Base-by-base conservation (phyloP, 1,284 basidiomycete genomes). In the Pascua guehoae region DNA sequence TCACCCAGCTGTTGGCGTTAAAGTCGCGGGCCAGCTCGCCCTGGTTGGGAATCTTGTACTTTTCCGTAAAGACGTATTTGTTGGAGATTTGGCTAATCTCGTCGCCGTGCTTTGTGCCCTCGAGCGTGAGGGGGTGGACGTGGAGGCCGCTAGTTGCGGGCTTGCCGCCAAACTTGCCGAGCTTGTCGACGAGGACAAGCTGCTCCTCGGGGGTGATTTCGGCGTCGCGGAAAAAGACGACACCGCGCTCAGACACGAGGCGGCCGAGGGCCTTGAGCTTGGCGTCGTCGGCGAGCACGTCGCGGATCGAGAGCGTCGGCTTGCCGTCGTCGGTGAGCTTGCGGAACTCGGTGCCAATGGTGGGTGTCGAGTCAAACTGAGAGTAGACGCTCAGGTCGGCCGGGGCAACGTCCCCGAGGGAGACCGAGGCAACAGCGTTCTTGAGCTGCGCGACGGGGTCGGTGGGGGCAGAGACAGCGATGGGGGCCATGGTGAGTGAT, bases 171-270 rank as follows among this genome's bases (percentile, higher is more conserved):
- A 84, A 76, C 49, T 44, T 73, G 7, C 85, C 85, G 16, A 88
- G 70, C 16, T 78, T 75, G 41, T 77, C 69, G 9, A 74, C 79
- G 47, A 84, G 78, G 47, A 63, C 57, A 58, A 77, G 78, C 66
- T 82, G 79, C 54, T 82, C 73, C 2, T 74, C 74, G 18, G 81
- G 61, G 7, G 73, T 75, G 53, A 83, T 61, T 48, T 80, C 78
- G 59, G 84, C 85, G 24, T 80, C 75, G 32, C 82, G 79, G 80
- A 88, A 86, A 75, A 87, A 86, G 17, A 85, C 85, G 50, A 88
- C 86, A 15, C 85, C 85, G 39, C 86, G 84, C 56, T 85, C 82
- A 3, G 85, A 83, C 52, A 87, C 77, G 54, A 72, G 64, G 41
- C 64, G 59, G n/a, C 66, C 71, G 2, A 73, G 64, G 8, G 68